These are phyloP conservation scores for Neurospora sublineolata DNA, from an alignment of 495 filamentous ascomycete genomes.

Conservation along the genomic window DNA sequence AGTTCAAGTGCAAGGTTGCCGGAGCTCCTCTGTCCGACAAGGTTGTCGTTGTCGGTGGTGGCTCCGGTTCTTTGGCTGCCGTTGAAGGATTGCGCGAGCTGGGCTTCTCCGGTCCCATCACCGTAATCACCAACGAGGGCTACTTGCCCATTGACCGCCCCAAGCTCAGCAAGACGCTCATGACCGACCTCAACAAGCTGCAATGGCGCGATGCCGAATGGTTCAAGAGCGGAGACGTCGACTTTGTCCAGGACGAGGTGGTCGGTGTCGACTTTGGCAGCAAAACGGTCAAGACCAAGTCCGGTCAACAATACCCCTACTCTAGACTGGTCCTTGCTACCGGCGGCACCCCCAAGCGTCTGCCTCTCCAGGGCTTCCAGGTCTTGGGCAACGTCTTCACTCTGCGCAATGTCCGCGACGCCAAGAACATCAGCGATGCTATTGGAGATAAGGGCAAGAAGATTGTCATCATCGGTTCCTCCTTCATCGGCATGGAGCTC, in stretches of 20 bases:
- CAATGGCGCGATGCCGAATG: conserved; percentile 62
- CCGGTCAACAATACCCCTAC: conserved; percentile 60
- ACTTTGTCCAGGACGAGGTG: conserved; percentile 62
- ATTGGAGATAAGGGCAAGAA: conserved; percentile 73
- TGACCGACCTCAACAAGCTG: conserved; percentile 70
- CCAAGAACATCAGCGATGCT: conserved; percentile 60
- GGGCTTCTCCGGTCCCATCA: conserved; percentile 71
- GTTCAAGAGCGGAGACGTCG: conserved; percentile 65
- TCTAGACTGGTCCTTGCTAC: conserved; percentile 84
- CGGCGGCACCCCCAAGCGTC: conserved; percentile 64
- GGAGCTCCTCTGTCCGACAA: conserved; percentile 50
- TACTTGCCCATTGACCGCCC: conserved; percentile 83
- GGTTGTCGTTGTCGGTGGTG: conserved; percentile 82
- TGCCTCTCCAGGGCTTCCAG: conserved; percentile 78
- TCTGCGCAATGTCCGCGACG: conserved; percentile 62
- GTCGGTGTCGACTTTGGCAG: conserved; percentile 59
- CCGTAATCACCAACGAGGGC: conserved; percentile 73
- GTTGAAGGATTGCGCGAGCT: conserved; percentile 71
- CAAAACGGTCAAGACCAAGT: conserved; percentile 62
- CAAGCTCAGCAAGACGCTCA: conserved; percentile 88
- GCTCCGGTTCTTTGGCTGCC: conserved; percentile 68
- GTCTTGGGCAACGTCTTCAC: conserved; percentile 78
- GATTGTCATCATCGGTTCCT: conserved; percentile 79
- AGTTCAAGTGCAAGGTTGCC: conserved; percentile 50
- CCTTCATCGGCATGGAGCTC: conserved; percentile 95